Percentiles rank a stretch among this genome's conserved stretches.
These are phyloP conservation scores for Ogataea henricii DNA, from an alignment of 805 yeast genomes.

Conservation along the genomic window DNA sequence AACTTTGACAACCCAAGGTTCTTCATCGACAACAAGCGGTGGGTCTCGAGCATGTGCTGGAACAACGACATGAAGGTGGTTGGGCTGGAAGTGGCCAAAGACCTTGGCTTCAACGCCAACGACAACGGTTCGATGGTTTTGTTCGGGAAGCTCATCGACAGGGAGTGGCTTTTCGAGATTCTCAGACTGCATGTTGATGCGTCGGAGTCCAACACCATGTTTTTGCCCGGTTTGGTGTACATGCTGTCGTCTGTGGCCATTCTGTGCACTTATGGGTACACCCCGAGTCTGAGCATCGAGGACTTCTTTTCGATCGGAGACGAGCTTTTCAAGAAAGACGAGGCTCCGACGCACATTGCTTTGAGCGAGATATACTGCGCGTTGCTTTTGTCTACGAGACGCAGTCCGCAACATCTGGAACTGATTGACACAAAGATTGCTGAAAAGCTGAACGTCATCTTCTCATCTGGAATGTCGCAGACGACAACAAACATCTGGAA, in stretches of 20 bases:
- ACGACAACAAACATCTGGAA: conserved; percentile 77
- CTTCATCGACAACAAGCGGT: conserved; percentile 58
- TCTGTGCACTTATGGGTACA: conserved; percentile 47
- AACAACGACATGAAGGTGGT: conserved; percentile 54
- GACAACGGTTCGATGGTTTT: conserved; percentile 46
- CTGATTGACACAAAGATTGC: conserved; percentile 50
- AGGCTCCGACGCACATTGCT: conserved; percentile 75
- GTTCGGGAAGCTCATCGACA: conserved; percentile 49
- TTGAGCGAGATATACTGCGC: conserved; percentile 72
- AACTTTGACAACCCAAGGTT: conserved; percentile 49
- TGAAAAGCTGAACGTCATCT: conserved; percentile 44
- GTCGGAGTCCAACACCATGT: conserved; percentile 67
- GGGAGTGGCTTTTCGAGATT: conserved; percentile 59
- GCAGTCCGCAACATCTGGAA: conserved; percentile 30
- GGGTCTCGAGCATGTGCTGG: conserved; percentile 79
- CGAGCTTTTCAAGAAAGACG: conserved; percentile 59
- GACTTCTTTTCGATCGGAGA: conserved; percentile 56
- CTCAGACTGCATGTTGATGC: conserved; percentile 59
- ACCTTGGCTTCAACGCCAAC: conserved; percentile 36
- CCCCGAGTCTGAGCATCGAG: conserved; percentile 44
- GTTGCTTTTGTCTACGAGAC: conserved; percentile 52
- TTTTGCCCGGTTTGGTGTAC: conserved; percentile 65
- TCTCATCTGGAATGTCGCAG: conserved; percentile 65
- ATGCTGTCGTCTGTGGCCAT: conserved; percentile 53
- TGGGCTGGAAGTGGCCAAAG: conserved; percentile 31